Percentiles rank a stretch among this genome's conserved stretches.
Conservation (phyloP, 129 eudicot genomes). For the Lonicera japonica region DNA sequence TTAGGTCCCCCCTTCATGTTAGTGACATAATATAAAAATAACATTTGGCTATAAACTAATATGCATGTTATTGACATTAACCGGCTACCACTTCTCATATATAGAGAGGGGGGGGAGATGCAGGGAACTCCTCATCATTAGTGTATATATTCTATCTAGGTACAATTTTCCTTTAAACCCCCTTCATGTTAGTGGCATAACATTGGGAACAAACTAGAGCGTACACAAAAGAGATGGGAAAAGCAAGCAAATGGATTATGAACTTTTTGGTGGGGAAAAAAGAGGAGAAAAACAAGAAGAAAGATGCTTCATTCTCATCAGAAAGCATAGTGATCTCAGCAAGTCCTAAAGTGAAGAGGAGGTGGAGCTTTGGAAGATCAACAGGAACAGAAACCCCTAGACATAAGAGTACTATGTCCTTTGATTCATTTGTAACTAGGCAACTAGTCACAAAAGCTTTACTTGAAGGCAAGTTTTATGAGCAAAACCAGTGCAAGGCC, state of each 20-base stretch:
- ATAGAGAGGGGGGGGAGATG: neutral
- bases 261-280: constrained; percentile 57
- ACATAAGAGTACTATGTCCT: constrained; percentile 39
- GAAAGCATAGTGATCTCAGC: constrained; percentile 1
- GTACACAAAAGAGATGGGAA: constrained; percentile 39
- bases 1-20: too few species aligned
- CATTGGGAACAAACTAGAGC: neutral
- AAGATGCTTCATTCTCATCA: neutral
- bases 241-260: constrained; percentile 75
- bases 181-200: too few species aligned
- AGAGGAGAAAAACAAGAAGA: constrained; percentile 39
- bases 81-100: neutral
- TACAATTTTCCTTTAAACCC: neutral
- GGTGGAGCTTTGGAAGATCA: constrained; percentile 72
- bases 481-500: neutral
- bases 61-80: too few species aligned
- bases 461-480: constrained; percentile 28
- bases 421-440: constrained; percentile 34
- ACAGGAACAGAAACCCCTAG: constrained; percentile 7
- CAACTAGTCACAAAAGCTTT: constrained; percentile 41
- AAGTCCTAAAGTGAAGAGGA: constrained; percentile 33
- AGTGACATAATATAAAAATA: too few species aligned
- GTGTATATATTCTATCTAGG: too few species aligned
- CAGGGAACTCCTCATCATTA: neutral
- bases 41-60: too few species aligned